Base-by-base conservation (phyloP, 148 eudicot genomes). In the Fagopyrum esculentum region DNA sequence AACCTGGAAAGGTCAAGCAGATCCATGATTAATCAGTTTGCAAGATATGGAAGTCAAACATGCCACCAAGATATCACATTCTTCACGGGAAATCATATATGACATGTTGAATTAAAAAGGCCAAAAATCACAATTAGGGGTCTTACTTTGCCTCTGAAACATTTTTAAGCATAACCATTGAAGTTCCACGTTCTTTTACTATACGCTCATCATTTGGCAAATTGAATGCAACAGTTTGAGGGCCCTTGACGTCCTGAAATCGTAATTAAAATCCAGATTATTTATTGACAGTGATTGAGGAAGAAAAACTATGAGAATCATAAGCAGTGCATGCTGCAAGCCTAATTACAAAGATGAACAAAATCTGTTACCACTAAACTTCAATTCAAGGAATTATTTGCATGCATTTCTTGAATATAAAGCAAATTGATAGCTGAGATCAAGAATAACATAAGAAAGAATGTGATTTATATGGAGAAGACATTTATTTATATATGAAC, bases 101-200 rank as follows among this genome's bases (percentile, higher is more conserved):
- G 11, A 59, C 45, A 63, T 1, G 2, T 2, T 26, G 16, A 29
- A n/a, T 63, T 44, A 73, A 74, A 77, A 66, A 40, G 74, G 22
- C 3, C 54, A 77, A 45, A 35, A 79, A 69, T 66, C 46, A 72
- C 72, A 29, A 29, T 30, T n/a, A 35, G 2, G 40, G 40, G 43
- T 60, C 81, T 78, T 88, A 96, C 99, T 96, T 96, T 59, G 99
- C 99, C 86, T 96, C 99, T 0, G 98, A 90, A 64, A 95, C 93
- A 85, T 95, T 95, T 87, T 95, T 95, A 74, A 95, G 90, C 86
- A 92, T 90, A 79, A 95, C 98, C 98, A 95, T 95, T 73, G 98
- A 92, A 66, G 97, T 85, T 75, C 98, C 98, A 57, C 92, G 90
- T 81, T 92, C 97, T 79, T 88, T 95, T 57, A 95, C 98, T 79